These are phyloP conservation scores for Lentinula guzmanii DNA, from an alignment of 768 basidiomycete species.

Conservation along the genomic window DNA sequence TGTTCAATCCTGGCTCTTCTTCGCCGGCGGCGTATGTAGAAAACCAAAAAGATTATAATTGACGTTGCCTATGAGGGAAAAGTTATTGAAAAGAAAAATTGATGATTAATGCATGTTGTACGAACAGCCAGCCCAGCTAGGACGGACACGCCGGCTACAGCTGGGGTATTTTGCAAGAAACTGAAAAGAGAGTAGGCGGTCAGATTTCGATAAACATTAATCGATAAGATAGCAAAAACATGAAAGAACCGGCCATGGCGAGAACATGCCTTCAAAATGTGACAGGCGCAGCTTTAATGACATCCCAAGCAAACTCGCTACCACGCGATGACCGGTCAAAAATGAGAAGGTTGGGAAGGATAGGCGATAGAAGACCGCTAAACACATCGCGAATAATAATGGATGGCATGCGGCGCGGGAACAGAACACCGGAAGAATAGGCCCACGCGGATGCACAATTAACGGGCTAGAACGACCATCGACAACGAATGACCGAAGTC, in stretches of 20 bases:
- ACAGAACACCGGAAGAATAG: conserved; percentile 1
- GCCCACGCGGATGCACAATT: neutral
- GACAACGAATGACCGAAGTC: neutral
- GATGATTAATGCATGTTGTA: neutral
- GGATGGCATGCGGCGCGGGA: neutral
- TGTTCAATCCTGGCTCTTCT: conserved; percentile 57
- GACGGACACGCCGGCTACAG: conserved; percentile 88
- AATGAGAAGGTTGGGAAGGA: neutral
- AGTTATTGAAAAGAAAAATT: neutral
- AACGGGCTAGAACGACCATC: neutral
- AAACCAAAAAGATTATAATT: conserved; percentile 64
- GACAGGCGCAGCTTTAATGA: neutral
- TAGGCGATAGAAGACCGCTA: conserved; percentile 4
- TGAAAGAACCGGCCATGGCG: neutral
- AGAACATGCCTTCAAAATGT: neutral
- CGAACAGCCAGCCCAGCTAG: conserved; percentile 74
- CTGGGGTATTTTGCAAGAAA: conserved; percentile 86
- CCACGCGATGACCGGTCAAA: neutral
- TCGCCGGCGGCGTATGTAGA: conserved; percentile 62
- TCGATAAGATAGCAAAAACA: neutral
- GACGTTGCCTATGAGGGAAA: conserved; percentile 26
- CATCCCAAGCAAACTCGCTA: neutral
- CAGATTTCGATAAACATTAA: neutral
- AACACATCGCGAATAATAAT: neutral
- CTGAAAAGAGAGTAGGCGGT: conserved; percentile 24